These are phyloP conservation scores for Psidium friedrichsthalianum DNA, from an alignment of 345 rosid species.

Conservation along the genomic window DNA sequence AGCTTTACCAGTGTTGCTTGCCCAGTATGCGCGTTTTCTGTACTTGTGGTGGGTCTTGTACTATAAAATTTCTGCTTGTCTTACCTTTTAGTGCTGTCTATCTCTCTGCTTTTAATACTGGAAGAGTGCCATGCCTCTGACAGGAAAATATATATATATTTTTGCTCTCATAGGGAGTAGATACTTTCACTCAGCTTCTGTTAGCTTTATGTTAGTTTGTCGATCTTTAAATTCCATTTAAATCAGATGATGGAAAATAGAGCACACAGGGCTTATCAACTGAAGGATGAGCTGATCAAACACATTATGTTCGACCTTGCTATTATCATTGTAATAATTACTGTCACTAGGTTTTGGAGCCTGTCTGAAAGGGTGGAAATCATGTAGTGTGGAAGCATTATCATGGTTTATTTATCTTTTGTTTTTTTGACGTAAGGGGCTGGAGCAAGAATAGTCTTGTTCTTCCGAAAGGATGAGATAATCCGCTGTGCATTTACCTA, in stretches of 20 bases:
- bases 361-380: not conserved
- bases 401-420: not conserved
- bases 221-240: not conserved
- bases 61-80: not conserved
- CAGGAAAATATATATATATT: not conserved
- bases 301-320: not conserved
- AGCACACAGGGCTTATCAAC: not conserved
- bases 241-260: not conserved
- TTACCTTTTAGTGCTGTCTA: not conserved
- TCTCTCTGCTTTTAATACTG: not conserved
- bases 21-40: constrained; percentile 72
- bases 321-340: not conserved
- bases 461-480: not conserved
- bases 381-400: not conserved
- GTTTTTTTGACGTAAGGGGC: not conserved
- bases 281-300: not conserved
- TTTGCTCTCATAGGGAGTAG: not conserved
- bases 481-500: not conserved
- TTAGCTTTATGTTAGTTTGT: not conserved
- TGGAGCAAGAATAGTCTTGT: not conserved
- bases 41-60: constrained; percentile 60
- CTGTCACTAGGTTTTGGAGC: not conserved
- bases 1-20: constrained; percentile 67
- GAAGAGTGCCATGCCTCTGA: not conserved
- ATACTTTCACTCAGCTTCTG: not conserved